Evolutionary conservation across 2,329 filamentous ascomycete genomes (phyloP), one percentile per base, ranked within the genome.

Genomic region (Talaromyces sp.): DNA sequence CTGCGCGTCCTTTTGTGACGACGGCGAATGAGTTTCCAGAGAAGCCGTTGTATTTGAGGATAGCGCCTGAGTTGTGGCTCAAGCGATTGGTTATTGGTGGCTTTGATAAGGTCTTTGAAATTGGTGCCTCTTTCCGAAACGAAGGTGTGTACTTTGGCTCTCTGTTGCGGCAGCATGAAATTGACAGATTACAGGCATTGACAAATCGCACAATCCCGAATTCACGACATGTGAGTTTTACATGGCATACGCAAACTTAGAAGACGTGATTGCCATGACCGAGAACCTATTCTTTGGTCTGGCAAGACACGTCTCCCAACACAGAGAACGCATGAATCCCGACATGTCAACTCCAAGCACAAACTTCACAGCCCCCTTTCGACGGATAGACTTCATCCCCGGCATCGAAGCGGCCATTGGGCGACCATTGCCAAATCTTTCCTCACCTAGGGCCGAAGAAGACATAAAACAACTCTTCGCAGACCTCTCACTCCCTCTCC

Each of bases 141-240:
- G 95, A 99, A 79, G 91, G 92, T 75, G 79, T 52, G 69, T 37
- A 18, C 35, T 5, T 16, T 33, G 6, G n/a, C 23, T 23, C 28
- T 31, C 1, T 12, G 33, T 61, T 1, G 3, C 3, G 12, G 16
- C 16, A 39, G 6, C 21, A 12, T n/a, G 37, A 40, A 11, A 50
- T 50, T 55, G 28, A 44, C 31, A 54, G 18, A 40, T 81, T 33
- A 16, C 28, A 63, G 83, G 84, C 1, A 76, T 96, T 39, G 93
- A 97, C 74, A 85, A 84, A 33, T 96, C 92, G 0, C 95, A 99
- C 74, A 99, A 99, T 72, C 93, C 95, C 0, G 95, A 99, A 73
- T 99, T 98, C 77, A 95, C 91, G 50, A 98, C 91, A 64, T 98
- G 93, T 80, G 95, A 99, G 77, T 98, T 96, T 78, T 99, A 99